These are phyloP conservation scores for Quercus cerris DNA, from an alignment of 306 rosid species.

Conservation along the genomic window DNA sequence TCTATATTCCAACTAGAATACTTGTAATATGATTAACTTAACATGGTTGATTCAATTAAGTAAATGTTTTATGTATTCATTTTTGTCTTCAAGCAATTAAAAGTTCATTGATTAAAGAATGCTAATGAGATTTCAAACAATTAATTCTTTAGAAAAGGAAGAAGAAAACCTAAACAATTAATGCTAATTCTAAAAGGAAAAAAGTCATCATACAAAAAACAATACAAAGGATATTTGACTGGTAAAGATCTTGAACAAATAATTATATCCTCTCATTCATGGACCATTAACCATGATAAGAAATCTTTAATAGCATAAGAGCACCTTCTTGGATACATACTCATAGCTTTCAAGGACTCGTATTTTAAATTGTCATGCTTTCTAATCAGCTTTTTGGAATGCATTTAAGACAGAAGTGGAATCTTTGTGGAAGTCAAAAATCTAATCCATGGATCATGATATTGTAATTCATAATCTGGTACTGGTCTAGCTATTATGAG, in stretches of 20 bases:
- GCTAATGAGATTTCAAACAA: neutral
- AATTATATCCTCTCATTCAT: neutral
- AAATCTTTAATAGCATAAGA: neutral
- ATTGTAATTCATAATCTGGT: neutral
- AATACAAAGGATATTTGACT: constrained; percentile 13
- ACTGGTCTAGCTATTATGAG: neutral
- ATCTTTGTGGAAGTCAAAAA: neutral
- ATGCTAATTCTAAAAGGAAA: no score
- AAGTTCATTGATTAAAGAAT: no score
- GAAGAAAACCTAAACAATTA: neutral
- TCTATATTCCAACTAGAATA: no score
- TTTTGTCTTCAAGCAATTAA: no score
- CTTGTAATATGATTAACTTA: no score
- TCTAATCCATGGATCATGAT: neutral
- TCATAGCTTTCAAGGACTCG: neutral
- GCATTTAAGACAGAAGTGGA: neutral
- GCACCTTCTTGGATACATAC: neutral
- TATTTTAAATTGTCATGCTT: neutral
- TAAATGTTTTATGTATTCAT: no score
- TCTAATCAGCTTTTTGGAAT: neutral
- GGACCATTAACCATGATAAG: neutral
- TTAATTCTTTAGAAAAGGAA: neutral
- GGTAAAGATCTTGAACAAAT: neutral
- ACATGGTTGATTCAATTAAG: no score
- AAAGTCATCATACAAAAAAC: neutral